phyloP scores from a whole-genome alignment of 1,284 basidiomycete genomes.

The Gomphus bonarii region DNA sequence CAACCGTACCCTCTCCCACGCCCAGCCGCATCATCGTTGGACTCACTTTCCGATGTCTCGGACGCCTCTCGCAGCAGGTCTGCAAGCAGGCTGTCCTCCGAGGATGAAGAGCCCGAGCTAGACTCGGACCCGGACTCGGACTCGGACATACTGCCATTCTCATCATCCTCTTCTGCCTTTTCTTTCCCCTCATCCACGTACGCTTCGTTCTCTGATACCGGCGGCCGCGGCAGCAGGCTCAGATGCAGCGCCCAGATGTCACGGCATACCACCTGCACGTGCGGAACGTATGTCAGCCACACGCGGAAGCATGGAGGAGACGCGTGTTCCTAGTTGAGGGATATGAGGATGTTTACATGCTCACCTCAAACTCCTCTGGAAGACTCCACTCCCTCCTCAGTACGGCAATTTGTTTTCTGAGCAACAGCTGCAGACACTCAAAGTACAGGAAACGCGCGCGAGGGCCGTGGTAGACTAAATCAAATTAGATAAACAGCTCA shows the following conservation, averaged over 20 bases:
- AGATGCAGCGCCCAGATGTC: conserved; percentile 79
- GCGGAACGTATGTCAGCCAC: not conserved
- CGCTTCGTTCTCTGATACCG: conserved; percentile 48
- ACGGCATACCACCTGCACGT: conserved; percentile 59
- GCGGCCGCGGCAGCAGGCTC: conserved; percentile 47
- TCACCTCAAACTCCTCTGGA: conserved; percentile 72
- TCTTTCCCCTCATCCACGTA: conserved; percentile 19
- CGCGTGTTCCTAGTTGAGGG: too few relatives aligned
- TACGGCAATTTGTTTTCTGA: conserved; percentile 65
- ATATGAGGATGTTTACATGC: too few relatives aligned
- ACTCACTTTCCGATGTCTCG: conserved; percentile 23
- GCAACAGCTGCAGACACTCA: conserved; percentile 70
- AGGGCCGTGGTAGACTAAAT: conserved; percentile 68
- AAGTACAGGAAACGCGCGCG: conserved; percentile 70
- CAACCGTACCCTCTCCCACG: conserved; percentile 17
- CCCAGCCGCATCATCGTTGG: conserved; percentile 33
- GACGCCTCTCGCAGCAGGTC: conserved; percentile 46
- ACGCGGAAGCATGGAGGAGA: too few relatives aligned
- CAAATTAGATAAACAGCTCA: conserved; percentile 32
- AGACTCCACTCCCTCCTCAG: conserved; percentile 58
- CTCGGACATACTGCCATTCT: not conserved
- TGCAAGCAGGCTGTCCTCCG: conserved; percentile 31
- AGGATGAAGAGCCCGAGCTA: not conserved
- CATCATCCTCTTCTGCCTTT: conserved; percentile 20
- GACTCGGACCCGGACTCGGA: not conserved